phyloP scores from a whole-genome alignment of 2,329 filamentous ascomycete species.

The Penicillium italicum region DNA sequence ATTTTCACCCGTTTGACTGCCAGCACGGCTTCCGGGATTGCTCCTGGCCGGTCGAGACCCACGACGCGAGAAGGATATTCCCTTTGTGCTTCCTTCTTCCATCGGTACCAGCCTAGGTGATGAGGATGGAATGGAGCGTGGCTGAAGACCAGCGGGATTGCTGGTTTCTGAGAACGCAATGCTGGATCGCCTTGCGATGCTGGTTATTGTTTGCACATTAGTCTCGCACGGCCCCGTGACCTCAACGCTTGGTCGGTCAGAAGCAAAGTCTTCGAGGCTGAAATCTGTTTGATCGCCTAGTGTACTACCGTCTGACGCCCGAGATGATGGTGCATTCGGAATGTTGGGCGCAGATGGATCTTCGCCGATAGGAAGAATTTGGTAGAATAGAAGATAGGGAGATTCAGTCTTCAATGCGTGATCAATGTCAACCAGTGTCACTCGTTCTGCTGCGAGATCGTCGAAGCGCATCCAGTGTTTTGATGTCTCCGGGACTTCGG shows the following conservation, averaged over 20 bases:
- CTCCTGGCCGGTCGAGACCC: constrained; percentile 31
- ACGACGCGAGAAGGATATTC: constrained; percentile 28
- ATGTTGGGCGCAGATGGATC: constrained; percentile 44
- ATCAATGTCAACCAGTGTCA: constrained; percentile 73
- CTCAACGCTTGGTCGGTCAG: constrained; percentile 39
- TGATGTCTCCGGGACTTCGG: constrained; percentile 57
- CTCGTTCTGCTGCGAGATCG: constrained; percentile 70
- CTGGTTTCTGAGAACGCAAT: constrained; percentile 28
- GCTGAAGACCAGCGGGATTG: constrained; percentile 12
- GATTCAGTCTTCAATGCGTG: constrained; percentile 78
- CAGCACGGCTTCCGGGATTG: constrained; percentile 35
- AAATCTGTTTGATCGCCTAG: constrained; percentile 3
- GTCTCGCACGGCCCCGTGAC: constrained; percentile 30
- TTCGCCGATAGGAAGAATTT: constrained; percentile 82
- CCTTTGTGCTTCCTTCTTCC: constrained; percentile 22
- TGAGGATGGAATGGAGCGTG: constrained; percentile 24
- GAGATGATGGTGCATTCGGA: constrained; percentile 34
- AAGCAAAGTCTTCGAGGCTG: constrained; percentile 20
- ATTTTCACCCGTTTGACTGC: constrained; percentile 37
- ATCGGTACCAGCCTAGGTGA: constrained; percentile 27
- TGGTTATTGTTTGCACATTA: constrained; percentile 15
- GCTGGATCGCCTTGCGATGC: constrained; percentile 25
- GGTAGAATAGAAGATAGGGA: constrained; percentile 92
- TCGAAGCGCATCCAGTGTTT: constrained; percentile 90
- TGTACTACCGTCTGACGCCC: constrained; percentile 24